Evolutionary conservation across 305 asterid genomes (phyloP), one percentile per base, ranked within the genome.

Genomic region (Fraxinus sp.): DNA sequence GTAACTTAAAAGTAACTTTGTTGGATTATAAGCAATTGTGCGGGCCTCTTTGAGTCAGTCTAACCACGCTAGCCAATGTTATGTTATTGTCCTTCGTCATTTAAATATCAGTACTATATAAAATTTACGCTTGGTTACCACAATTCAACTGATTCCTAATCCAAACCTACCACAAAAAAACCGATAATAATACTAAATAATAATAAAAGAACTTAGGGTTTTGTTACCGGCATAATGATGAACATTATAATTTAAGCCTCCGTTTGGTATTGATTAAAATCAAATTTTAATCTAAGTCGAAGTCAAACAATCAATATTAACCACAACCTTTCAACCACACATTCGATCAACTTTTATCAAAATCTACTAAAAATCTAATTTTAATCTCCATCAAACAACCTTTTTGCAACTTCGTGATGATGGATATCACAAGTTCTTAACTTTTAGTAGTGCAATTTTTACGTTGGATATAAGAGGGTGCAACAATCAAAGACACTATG

Each of bases 11-110:
- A 41, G 62, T 59, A 43, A 75, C n/a, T 49, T 75, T 75, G 35
- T 57, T 79, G 28, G 81, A 82, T 55, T 70, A 84, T 73, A 41
- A 39, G 33, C 62, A 43, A 75, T n/a, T 49, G 43, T 75, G 62
- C 62, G 64, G 79, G 62, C 59, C 33, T 10, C 18, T 11, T 13
- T 22, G 36, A 41, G 37, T 41, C 79, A 43, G 79, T 18, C 6
- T 76, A 41, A 43, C 35, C 66, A 76, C 62, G 32, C 33, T 28
- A 37, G 16, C 79, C 36, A 36, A 75, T 76, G 79, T 76, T 76
- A 76, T 22, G 73, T 22, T 64, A 64, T 24, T 64, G 28, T 22
- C 73, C 73, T 64, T 64, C 3, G 73, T 24, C 73, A 64, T 64
- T 64, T 64, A 64, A 24, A 64, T 64, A 64, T 22, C 8, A 64